These are phyloP conservation scores for Phytophthora vignae DNA, from an alignment of 352 stramenopile genomes.

Conservation along the genomic window DNA sequence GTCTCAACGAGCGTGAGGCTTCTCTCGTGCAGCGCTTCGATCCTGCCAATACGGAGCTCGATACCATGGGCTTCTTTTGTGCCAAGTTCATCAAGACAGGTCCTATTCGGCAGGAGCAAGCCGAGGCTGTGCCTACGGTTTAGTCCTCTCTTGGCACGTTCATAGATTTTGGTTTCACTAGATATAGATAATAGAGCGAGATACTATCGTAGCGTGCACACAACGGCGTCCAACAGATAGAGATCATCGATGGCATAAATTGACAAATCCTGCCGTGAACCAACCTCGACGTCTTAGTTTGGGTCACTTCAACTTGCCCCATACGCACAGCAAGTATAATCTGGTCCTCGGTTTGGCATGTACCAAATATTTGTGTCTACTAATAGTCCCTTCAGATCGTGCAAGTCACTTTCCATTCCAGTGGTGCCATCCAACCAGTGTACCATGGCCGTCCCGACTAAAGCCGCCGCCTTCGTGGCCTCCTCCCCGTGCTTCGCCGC, in stretches of 20 bases:
- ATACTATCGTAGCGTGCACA: too few relatives aligned
- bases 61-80: conserved; percentile 96
- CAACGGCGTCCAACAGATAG: too few relatives aligned
- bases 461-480: conserved; percentile 71
- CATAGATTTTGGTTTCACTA: conserved; percentile 6
- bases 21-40: conserved; percentile 91
- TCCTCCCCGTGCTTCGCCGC: conserved; percentile 66
- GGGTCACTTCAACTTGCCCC: neutral
- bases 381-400: neutral
- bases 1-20: conserved; percentile 75
- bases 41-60: conserved; percentile 68
- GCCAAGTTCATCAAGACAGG: conserved; percentile 92
- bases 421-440: conserved; percentile 20
- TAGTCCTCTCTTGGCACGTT: conserved; percentile 1
- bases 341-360: neutral
- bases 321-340: neutral
- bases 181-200: neutral
- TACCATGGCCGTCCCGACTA: conserved; percentile 70
- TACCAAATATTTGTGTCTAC: neutral
- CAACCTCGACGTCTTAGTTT: too few relatives aligned
- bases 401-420: conserved; percentile 23
- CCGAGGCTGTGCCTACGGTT: neutral
- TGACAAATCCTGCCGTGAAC: too few relatives aligned
- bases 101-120: conserved; percentile 43
- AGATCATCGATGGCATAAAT: too few relatives aligned